Evolutionary conservation across 2,329 filamentous ascomycete species (phyloP), one percentile per base, ranked within the genome.

Genomic region (Madurella fahalii): DNA sequence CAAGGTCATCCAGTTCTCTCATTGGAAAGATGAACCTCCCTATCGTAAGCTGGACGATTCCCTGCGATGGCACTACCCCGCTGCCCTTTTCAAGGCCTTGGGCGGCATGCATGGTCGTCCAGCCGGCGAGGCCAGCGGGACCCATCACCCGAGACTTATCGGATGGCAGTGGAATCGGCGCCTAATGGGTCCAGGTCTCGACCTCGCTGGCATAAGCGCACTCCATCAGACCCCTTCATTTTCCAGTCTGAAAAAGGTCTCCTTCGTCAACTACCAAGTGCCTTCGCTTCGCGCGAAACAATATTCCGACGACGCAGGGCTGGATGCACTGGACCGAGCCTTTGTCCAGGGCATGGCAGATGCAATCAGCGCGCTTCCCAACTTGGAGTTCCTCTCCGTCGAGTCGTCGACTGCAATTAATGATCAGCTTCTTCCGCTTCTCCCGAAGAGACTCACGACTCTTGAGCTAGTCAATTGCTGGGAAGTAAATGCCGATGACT

Each of bases 401-500:
- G 84, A 92, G 64, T 86, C 86, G 8, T 95, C 86, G 42, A 86
- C 84, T 2, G 76, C 89, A 34, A 79, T 90, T 54, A 87, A 87
- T 64, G 79, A 83, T 8, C 74, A 77, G 9, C 76, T 95, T 16
- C 73, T 96, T n/a, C 77, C 81, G 1, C 74, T 82, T 4, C 72
- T 96, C 7, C 90, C 92, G 1, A 76, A 73, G 11, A 79, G 74
- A 3, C 75, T 97, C 17, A 72, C 78, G 44, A 81, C 82, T 44
- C 76, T 97, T 3, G 86, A 86, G 59, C 74, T 96, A 15, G 82
- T 85, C 60, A 93, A 94, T 63, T 96, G 91, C 65, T 85, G 86
- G 71, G 83, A 88, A 58, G 71, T 96, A 9, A 83, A 78, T 4
- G 86, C 89, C 1, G 77, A 84, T 4, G 79, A 84, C 55, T 72